Evolutionary conservation across 2,329 filamentous ascomycete species (phyloP).

Genomic region (Fusarium dimerum): DNA sequence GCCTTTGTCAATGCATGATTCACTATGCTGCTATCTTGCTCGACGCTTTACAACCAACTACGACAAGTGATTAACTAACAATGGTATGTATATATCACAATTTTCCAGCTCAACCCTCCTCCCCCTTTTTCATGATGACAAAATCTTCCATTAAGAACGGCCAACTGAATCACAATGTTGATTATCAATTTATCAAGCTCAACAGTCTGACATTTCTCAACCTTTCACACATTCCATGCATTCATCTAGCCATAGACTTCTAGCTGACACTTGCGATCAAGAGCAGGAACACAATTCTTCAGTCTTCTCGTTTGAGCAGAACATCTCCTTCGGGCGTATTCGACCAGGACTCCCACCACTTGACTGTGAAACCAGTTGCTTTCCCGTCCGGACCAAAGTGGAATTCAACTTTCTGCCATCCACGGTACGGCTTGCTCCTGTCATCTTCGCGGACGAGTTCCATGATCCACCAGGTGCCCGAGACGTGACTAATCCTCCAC

Average conservation of each 20-base stretch:
- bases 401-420: neutral
- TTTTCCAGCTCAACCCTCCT: conserved; percentile 3
- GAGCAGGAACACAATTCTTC: neutral
- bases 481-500: conserved; percentile 29
- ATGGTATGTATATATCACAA: neutral
- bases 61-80: neutral
- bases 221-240: conserved; percentile 4
- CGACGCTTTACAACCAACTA: too few species aligned
- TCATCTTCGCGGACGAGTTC: conserved; percentile 18
- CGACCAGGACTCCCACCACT: neutral
- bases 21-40: neutral
- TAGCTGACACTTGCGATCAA: conserved; percentile 27
- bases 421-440: neutral
- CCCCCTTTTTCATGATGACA: conserved; percentile 51
- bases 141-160: conserved; percentile 63
- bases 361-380: neutral
- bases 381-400: neutral
- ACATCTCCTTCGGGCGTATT: neutral
- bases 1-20: neutral
- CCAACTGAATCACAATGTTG: conserved; percentile 65
- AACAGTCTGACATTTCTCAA: conserved; percentile 57
- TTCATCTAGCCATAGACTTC: conserved; percentile 4
- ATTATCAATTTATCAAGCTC: conserved; percentile 62
- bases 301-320: neutral
- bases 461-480: conserved; percentile 30